Evolutionary conservation across 345 rosid species (phyloP).

Genomic region (Dovyalis caffra): DNA sequence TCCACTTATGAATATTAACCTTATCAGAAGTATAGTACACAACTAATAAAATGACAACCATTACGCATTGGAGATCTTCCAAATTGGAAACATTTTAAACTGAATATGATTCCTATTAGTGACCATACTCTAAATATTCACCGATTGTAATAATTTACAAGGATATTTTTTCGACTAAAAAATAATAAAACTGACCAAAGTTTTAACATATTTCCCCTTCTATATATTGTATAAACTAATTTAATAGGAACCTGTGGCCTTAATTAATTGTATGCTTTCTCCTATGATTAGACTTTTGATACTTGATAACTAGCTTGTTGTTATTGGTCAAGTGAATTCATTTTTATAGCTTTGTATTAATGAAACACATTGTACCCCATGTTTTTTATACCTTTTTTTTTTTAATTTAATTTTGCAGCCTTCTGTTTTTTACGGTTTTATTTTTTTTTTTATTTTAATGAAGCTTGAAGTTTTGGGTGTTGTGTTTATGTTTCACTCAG

Average conservation of each 20-base stretch:
- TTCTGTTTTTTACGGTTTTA: background rate
- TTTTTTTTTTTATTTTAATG: background rate
- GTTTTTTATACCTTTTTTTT: background rate
- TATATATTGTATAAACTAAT: background rate
- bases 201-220: background rate
- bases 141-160: background rate
- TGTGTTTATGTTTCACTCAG: conserved; percentile 35
- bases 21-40: background rate
- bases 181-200: background rate
- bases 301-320: background rate
- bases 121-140: background rate
- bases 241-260: too few species aligned
- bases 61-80: background rate
- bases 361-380: background rate
- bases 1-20: background rate
- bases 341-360: background rate
- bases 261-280: background rate
- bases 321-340: background rate
- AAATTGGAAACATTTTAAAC: background rate
- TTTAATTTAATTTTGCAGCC: background rate
- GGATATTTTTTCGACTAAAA: background rate
- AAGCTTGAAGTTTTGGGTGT: conserved; percentile 5
- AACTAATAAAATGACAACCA: background rate
- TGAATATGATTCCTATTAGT: background rate
- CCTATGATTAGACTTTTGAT: background rate